Base-by-base conservation (phyloP, 164 flowering plant species). In the Sedum album region DNA sequence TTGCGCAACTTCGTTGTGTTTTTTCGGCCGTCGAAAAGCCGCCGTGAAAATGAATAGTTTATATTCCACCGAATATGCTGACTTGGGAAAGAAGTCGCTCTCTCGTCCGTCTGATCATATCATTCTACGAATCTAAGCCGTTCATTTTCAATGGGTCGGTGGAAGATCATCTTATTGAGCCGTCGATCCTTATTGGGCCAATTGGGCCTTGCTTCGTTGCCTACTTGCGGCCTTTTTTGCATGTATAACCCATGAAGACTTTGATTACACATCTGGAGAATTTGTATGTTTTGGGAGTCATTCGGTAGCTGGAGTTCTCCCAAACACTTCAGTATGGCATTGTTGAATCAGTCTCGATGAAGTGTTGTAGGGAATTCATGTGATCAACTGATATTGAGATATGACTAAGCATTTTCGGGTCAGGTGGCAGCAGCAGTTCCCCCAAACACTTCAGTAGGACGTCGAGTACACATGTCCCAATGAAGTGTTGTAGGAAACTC, bases 401-500 rank as follows among this genome's bases (percentile, higher is more conserved):
- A 21, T 53, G 8, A 2, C 30, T 23, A 49, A 8, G 25, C 23
- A 20, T 53, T 6, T 28, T 57, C 20, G 9, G 62, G 20, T 57
- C 62, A 30, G 35, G 62, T 28, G 62, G 20, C 35, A 57, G 20
- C 62, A 17, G 33, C 31, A 57, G 62, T 57, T 57, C 62, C 62
- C 62, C 62, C 33, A 57, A 57, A 57, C 62, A 57, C 62, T 57
- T 57, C 62, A 57, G 62, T 57, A 57, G 62, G 33, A 57, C 62
- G 26, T 14, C 1, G 3, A 28, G 33, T 4, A 11, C 31, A 57
- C 3, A 20, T 57, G 31, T 26, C 30, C 11, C 60, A 10, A 57
- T 57, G 33, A 57, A 57, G 33, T 28, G 62, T 57, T 57, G 17
- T 28, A 28, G 62, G 62, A 20, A 57, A 28, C 33, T 28, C 62